phyloP scores from a whole-genome alignment of 352 stramenopile genomes.

The Peronospora farinosa region DNA sequence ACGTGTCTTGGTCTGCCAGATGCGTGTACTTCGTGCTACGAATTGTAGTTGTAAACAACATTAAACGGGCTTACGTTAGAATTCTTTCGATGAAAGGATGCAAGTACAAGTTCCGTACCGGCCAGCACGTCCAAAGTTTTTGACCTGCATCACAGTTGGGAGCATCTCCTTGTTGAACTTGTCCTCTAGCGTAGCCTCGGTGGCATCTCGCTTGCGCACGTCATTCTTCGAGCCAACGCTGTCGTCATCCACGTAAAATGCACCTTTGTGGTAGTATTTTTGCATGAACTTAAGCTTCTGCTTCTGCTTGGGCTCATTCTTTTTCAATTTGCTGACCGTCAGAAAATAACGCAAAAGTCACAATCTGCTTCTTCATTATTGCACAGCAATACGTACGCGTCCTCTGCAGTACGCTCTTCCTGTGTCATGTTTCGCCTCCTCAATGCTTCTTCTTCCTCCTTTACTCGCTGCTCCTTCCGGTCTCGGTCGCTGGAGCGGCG shows the following conservation, averaged over 20 bases:
- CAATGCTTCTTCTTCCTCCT: conserved; percentile 85
- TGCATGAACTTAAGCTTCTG: conserved; percentile 93
- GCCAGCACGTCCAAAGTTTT: conserved; percentile 95
- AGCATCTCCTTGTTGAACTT: conserved; percentile 92
- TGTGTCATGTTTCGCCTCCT: conserved; percentile 92
- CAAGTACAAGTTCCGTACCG: conserved; percentile 47
- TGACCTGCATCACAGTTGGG: conserved; percentile 95
- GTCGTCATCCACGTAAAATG: conserved; percentile 96
- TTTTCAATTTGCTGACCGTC: conserved; percentile 65
- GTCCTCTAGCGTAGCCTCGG: conserved; percentile 87
- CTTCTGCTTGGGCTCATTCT: conserved; percentile 75
- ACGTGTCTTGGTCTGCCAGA: conserved; percentile 96
- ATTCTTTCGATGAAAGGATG: conserved; percentile 1
- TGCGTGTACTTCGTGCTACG: conserved; percentile 95
- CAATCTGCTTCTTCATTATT: neutral
- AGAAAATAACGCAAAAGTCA: conserved; percentile 5
- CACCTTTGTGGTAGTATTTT: conserved; percentile 98
- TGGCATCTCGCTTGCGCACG: conserved; percentile 87
- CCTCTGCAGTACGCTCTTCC: conserved; percentile 90
- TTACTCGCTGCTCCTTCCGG: conserved; percentile 59
- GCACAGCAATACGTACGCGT: conserved; percentile 49
- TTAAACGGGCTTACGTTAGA: conserved; percentile 12
- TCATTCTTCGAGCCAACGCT: conserved; percentile 86
- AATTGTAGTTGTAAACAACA: conserved; percentile 20
- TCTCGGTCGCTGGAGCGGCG: conserved; percentile 64